A percentile compares a stretch with the other conserved stretches of the same genome.
These are phyloP conservation scores for Colletotrichum sojae DNA, from an alignment of 2,329 filamentous ascomycete species.

Conservation along the genomic window DNA sequence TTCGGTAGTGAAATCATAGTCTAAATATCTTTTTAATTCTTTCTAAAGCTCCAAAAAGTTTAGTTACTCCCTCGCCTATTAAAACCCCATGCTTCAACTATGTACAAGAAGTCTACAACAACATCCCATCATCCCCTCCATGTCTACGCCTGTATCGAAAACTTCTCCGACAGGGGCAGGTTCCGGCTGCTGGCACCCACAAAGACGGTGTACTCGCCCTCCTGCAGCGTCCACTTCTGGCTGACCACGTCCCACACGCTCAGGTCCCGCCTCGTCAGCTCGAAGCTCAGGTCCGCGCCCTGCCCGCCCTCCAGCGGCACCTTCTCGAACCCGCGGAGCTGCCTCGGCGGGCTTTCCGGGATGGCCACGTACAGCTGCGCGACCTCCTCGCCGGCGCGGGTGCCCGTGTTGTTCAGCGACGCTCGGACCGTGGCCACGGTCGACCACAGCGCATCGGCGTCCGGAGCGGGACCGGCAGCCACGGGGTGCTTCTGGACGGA, in stretches of 20 bases:
- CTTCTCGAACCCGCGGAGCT: conserved; percentile 72
- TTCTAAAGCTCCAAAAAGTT: background rate
- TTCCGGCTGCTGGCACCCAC: conserved; percentile 65
- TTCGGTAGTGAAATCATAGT: background rate
- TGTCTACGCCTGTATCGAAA: background rate
- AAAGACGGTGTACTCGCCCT: conserved; percentile 59
- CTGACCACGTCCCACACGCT: conserved; percentile 75
- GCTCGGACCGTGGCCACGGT: conserved; percentile 56
- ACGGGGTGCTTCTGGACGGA: conserved; percentile 48
- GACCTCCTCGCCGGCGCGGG: conserved; percentile 59
- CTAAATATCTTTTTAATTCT: background rate
- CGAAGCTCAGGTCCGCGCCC: conserved; percentile 60
- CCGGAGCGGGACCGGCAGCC: conserved; percentile 52
- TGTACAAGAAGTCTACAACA: no score
- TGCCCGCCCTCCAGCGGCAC: conserved; percentile 34
- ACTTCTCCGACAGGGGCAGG: conserved; percentile 52
- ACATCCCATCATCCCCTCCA: no score
- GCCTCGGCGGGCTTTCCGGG: conserved; percentile 63
- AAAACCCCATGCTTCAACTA: no score
- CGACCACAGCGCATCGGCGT: conserved; percentile 63
- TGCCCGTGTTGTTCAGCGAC: conserved; percentile 59
- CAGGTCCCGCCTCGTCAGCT: conserved; percentile 73
- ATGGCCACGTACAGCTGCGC: conserved; percentile 64
- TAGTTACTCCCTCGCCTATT: no score
- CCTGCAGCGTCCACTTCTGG: conserved; percentile 72